Evolutionary conservation across 2,329 filamentous ascomycete species (phyloP), one percentile per base, ranked within the genome.

Genomic region (Fusarium staphyleae): DNA sequence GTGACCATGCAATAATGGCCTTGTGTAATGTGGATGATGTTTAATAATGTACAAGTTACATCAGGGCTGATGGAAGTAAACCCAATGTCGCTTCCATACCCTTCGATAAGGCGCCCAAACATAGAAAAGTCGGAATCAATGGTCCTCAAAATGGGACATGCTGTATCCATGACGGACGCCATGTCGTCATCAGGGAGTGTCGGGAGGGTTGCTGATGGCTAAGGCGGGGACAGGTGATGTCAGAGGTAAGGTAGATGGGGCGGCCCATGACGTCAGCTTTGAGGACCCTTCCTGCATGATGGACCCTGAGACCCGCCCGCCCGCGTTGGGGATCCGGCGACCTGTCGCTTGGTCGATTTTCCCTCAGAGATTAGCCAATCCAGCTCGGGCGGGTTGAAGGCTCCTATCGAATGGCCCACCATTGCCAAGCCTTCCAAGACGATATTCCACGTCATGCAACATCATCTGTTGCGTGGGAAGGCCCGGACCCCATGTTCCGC

Each of bases 271-370:
- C 58, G 59, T 62, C 48, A 55, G 11, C 32, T 8, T 12, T 44
- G 42, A 71, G 66, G 70, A 70, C 69, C 69, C 69, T 70, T 59
- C 45, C 54, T 62, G 58, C 58, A 62, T 47, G 44, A 60, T 66
- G 57, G 70, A 69, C 69, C 69, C 69, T 70, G 49, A 47, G 61
- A 40, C 55, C 69, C 68, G 67, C 65, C 29, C 35, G 16, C 33
- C 52, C 48, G 45, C 62, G 36, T 53, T 46, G 32, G 15, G 29
- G 15, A 32, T 46, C 33, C 32, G 37, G 9, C 34, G 41, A 42
- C 34, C 49, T 52, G 53, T 62, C 50, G 55, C 24, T 43, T 42
- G 9, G 9, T 3, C 28, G 8, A 45, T 57, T 44, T 37, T 29
- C 16, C 28, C 34, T 48, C 14, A 6, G 10, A 10, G 12, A 19